These are phyloP conservation scores for Boeremia exigua DNA, from an alignment of 2,329 filamentous ascomycete genomes.

Conservation along the genomic window DNA sequence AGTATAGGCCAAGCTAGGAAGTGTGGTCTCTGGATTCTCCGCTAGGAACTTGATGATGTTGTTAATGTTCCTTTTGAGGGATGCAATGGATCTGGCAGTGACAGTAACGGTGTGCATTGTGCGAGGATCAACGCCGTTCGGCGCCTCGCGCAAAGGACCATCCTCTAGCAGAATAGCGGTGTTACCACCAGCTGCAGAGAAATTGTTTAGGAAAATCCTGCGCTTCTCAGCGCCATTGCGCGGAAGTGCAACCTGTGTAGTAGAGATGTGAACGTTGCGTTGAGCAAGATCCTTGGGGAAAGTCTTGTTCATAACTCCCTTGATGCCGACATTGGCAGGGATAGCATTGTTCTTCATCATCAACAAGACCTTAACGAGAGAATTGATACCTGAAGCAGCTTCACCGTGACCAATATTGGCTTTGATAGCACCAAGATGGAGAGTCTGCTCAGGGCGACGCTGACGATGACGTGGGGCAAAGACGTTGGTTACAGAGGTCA, in stretches of 20 bases:
- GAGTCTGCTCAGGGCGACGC: constrained; percentile 56
- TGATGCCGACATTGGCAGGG: constrained; percentile 62
- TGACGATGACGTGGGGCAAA: constrained; percentile 63
- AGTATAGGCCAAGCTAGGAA: constrained; percentile 59
- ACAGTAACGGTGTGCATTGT: constrained; percentile 57
- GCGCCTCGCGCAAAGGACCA: constrained; percentile 52
- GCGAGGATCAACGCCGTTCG: constrained; percentile 53
- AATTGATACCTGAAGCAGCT: constrained; percentile 62
- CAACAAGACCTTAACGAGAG: constrained; percentile 59
- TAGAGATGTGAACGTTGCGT: constrained; percentile 61
- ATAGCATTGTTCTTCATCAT: constrained; percentile 63
- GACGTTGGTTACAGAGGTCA: constrained; percentile 73
- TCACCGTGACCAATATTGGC: constrained; percentile 63
- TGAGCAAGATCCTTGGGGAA: constrained; percentile 60
- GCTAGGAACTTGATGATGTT: constrained; percentile 55
- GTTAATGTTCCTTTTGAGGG: constrained; percentile 59
- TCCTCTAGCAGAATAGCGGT: constrained; percentile 61
- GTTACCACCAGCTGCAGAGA: constrained; percentile 61
- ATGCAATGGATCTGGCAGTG: constrained; percentile 58
- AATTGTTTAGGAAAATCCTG: constrained; percentile 61
- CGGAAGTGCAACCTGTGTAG: constrained; percentile 53
- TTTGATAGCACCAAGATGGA: constrained; percentile 62
- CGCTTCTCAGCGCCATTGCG: constrained; percentile 57
- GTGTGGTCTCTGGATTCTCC: constrained; percentile 53
- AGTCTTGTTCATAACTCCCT: constrained; percentile 61